Evolutionary conservation across 2,329 filamentous ascomycete species (phyloP).

Genomic region (Plectosphaerella plurivora): DNA sequence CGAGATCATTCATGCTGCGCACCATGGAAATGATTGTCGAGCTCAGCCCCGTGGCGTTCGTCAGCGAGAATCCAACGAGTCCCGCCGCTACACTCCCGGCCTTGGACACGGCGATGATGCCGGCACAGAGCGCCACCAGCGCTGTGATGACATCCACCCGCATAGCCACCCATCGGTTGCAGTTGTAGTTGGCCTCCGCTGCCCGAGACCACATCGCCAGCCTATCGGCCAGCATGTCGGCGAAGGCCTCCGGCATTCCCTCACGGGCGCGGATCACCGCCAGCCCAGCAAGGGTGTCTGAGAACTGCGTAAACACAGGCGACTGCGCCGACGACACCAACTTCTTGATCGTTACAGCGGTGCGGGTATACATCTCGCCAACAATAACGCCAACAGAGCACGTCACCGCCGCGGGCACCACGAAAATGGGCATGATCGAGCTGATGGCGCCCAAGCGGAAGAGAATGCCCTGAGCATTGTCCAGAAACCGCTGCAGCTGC

Average conservation of each 20-base stretch:
- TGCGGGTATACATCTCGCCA: slow-evolving; percentile 47
- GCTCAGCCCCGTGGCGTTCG: slow-evolving; percentile 50
- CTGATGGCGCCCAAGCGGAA: slow-evolving; percentile 43
- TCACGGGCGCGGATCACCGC: slow-evolving; percentile 42
- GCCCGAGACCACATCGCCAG: slow-evolving; percentile 41
- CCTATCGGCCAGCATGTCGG: slow-evolving; percentile 44
- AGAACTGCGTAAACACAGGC: slow-evolving; percentile 53
- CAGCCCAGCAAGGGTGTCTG: slow-evolving; percentile 46
- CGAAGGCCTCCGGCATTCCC: slow-evolving; percentile 38
- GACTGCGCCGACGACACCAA: slow-evolving; percentile 43
- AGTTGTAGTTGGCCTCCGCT: slow-evolving; percentile 47
- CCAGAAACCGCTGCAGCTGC: slow-evolving; percentile 38
- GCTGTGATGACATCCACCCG: slow-evolving; percentile 51
- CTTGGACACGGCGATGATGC: slow-evolving; percentile 46
- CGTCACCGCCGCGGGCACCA: slow-evolving; percentile 39
- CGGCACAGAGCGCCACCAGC: slow-evolving; percentile 44
- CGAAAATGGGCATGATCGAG: slow-evolving; percentile 48
- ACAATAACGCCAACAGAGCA: slow-evolving; percentile 40
- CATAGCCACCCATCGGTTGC: slow-evolving; percentile 54
- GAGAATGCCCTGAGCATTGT: slow-evolving; percentile 34
- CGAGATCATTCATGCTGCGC: slow-evolving; percentile 50
- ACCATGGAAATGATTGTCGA: slow-evolving; percentile 47
- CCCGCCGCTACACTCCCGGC: slow-evolving; percentile 43
- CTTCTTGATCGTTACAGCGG: slow-evolving; percentile 40
- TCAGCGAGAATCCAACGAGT: slow-evolving; percentile 51